Base-by-base conservation (phyloP, 2,329 filamentous ascomycete genomes). In the Ascochyta lentis region DNA sequence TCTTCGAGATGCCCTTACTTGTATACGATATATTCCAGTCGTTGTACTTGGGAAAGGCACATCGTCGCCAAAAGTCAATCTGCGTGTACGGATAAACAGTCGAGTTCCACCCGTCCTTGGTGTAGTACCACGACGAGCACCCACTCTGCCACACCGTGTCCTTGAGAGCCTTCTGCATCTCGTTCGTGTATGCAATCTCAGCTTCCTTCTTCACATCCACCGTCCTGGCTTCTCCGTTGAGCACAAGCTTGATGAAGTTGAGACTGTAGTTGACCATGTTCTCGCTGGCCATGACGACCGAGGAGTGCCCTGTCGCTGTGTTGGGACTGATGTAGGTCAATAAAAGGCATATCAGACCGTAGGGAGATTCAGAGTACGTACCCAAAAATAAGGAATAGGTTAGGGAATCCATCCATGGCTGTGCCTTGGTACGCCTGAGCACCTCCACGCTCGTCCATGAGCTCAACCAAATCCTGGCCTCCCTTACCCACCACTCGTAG, bases 151-250 rank as follows among this genome's bases (percentile, higher is more conserved):
- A 86, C 1, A 85, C 90, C 33, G 83, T 81, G 43, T 88, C 81
- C 43, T 73, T 69, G 34, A 72, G 60, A 6, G 66, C 65, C 58
- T 67, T 58, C 26, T 78, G 73, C 4, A 85, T 72, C 45, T 81
- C 78, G 3, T 64, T 59, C 6, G 68, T 81, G 70, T 60, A 76
- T 56, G 79, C 95, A 94, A 60, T 87, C 84, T 66, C 83, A 79
- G 54, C 96, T 82, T 75, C 97, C 96, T 75, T 92, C 87, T 66
- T 84, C 79, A 67, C 91, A 90, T 78, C 97, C 89, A 82, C 93
- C 95, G 72, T 95, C 89, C 71, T 95, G 93, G 56, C 95, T 91
- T 65, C 89, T 89, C 94, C 93, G 96, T 80, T 97, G 91, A 58
- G 93, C 16, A 87, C 76, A 3, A 83, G 81, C 63, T 79, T 80